Conservation (phyloP, 2,329 filamentous ascomycete genomes). For the Colletotrichum falcatum region DNA sequence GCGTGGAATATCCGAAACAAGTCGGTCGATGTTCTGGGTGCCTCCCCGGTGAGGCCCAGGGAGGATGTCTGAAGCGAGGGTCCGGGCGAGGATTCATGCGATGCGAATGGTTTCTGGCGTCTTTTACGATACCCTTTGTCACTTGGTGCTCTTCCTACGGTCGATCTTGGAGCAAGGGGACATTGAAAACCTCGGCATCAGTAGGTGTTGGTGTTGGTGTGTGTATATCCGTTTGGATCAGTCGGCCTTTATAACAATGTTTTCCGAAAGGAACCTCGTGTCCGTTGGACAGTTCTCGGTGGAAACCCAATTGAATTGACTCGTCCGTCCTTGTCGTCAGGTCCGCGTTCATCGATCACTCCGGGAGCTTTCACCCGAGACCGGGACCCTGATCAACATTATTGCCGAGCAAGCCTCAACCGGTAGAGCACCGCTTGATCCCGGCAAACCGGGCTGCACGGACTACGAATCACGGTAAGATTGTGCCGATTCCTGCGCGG, state of each 20-base stretch:
- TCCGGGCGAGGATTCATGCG: background rate
- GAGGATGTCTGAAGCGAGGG: slow-evolving; percentile 52
- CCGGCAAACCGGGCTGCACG: slow-evolving; percentile 29
- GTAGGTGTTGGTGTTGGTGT: background rate
- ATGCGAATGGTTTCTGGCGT: slow-evolving; percentile 16
- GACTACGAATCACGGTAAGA: slow-evolving; percentile 29
- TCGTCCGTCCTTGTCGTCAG: background rate
- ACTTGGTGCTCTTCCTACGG: slow-evolving; percentile 8
- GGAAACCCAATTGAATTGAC: background rate
- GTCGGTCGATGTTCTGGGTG: slow-evolving; percentile 49
- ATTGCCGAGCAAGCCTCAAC: slow-evolving; percentile 8
- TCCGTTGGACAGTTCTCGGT: background rate
- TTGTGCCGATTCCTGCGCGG: slow-evolving; percentile 32
- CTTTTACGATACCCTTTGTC: slow-evolving; percentile 41
- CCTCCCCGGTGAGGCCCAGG: slow-evolving; percentile 52
- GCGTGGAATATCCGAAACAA: slow-evolving; percentile 38
- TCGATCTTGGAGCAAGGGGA: background rate
- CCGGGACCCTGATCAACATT: background rate
- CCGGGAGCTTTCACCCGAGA: background rate
- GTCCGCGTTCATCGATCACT: too few species aligned
- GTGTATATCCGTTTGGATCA: too few species aligned
- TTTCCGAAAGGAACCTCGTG: background rate
- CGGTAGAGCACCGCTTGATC: slow-evolving; percentile 29
- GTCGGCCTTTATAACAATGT: too few species aligned
- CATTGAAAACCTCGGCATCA: background rate